Conservation (phyloP, 2,329 filamentous ascomycete species). For the Trichoderma koningiopsis region DNA sequence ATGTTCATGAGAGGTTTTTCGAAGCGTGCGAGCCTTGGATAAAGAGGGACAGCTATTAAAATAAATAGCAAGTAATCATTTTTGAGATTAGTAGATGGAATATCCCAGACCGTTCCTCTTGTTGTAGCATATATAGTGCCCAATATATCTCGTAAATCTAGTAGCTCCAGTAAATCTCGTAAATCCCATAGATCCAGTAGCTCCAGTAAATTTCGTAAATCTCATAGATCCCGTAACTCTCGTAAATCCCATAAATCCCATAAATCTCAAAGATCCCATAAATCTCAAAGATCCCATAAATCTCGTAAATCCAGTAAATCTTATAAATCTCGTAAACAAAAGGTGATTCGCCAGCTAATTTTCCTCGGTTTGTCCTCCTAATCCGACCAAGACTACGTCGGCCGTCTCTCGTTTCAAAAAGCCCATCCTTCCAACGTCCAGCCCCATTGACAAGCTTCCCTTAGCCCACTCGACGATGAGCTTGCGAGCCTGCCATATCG, state of each 20-base stretch:
- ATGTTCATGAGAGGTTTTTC: constrained; percentile 44
- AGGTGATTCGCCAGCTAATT: neutral
- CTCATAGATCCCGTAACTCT: too few species aligned
- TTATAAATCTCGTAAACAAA: neutral
- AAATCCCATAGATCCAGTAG: too few species aligned
- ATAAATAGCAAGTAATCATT: neutral
- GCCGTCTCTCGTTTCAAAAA: constrained; percentile 33
- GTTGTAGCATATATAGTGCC: neutral
- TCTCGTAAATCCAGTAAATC: too few species aligned
- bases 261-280: too few species aligned
- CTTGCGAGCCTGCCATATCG: constrained; percentile 36
- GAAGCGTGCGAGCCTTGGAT: constrained; percentile 46
- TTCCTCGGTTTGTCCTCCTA: constrained; percentile 25
- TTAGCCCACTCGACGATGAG: constrained; percentile 33
- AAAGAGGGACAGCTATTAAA: constrained; percentile 43
- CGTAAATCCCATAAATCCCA: too few species aligned
- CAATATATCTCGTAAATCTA: too few species aligned
- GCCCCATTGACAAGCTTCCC: constrained; percentile 34
- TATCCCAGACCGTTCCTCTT: too few species aligned
- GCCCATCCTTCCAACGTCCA: constrained; percentile 28
- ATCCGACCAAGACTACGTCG: constrained; percentile 29
- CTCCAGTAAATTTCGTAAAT: too few species aligned
- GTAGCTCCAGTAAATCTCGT: too few species aligned
- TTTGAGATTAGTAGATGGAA: neutral
- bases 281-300: too few species aligned